Conservation (phyloP, 306 rosid species). For the Malus asiatica region DNA sequence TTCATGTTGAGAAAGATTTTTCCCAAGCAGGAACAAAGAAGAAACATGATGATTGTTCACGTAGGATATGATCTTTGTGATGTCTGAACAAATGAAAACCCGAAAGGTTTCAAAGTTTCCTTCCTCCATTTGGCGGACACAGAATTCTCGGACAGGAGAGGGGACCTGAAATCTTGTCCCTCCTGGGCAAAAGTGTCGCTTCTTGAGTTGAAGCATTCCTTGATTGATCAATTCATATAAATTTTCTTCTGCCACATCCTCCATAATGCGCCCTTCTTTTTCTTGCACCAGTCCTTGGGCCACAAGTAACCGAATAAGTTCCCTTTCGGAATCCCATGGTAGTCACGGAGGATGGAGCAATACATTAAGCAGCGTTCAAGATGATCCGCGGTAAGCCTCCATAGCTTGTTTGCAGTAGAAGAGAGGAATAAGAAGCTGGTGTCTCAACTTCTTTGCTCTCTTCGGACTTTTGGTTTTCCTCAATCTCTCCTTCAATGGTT, state of each 20-base stretch:
- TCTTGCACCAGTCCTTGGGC: conserved; percentile 20
- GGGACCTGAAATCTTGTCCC: conserved; percentile 11
- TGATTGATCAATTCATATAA: conserved; percentile 13
- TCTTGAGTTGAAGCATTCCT: conserved; percentile 3
- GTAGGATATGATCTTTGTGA: not conserved
- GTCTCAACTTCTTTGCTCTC: not conserved
- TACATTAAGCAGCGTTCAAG: conserved; percentile 7
- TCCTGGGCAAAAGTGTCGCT: not conserved
- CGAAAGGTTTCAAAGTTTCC: not conserved
- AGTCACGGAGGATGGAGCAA: conserved; percentile 19
- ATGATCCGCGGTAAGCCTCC: not conserved
- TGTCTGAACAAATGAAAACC: conserved; percentile 3
- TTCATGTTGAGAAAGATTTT: not conserved
- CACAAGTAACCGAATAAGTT: conserved; percentile 16
- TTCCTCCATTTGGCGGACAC: conserved; percentile 8
- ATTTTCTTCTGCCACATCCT: conserved; percentile 15
- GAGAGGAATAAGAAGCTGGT: conserved; percentile 16
- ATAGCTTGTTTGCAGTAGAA: not conserved
- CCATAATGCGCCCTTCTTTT: conserved; percentile 8
- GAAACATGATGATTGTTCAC: not conserved
- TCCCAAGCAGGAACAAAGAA: conserved; percentile 9
- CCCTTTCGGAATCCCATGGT: conserved; percentile 8
- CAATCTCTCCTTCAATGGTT: not conserved
- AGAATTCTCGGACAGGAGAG: not conserved
- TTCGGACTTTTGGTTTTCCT: not conserved